Conservation (phyloP, 2,329 filamentous ascomycete species). For the Hortaea sp. region DNA sequence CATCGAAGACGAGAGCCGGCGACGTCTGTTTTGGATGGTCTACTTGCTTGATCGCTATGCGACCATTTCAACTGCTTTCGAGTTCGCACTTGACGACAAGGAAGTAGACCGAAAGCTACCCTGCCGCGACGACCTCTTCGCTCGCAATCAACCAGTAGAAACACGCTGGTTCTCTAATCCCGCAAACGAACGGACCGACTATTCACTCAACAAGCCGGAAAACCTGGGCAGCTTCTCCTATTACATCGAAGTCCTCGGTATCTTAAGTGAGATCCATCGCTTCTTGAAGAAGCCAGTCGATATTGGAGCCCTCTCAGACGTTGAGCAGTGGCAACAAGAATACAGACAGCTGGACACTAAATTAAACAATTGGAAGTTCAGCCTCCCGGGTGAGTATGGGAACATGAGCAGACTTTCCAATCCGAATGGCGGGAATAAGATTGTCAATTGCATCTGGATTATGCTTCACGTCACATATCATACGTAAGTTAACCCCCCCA, state of each 20-base stretch:
- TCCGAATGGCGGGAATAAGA: constrained; percentile 48
- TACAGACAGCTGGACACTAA: constrained; percentile 78
- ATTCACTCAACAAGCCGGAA: constrained; percentile 57
- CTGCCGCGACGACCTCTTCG: constrained; percentile 78
- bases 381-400: constrained; percentile 70
- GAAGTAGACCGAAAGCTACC: constrained; percentile 82
- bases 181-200: constrained; percentile 41
- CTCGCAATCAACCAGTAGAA: constrained; percentile 72
- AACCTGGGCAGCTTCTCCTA: constrained; percentile 82
- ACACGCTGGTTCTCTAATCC: constrained; percentile 64
- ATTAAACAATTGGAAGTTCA: constrained; percentile 73
- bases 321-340: constrained; percentile 79
- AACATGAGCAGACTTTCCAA: constrained; percentile 74
- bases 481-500: constrained; percentile 47
- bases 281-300: constrained; percentile 85
- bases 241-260: constrained; percentile 81
- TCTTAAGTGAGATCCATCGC: constrained; percentile 76
- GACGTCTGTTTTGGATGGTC: constrained; percentile 87
- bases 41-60: constrained; percentile 85
- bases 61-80: constrained; percentile 82
- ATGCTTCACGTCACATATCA: constrained; percentile 89
- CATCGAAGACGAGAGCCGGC: constrained; percentile 78
- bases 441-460: constrained; percentile 71
- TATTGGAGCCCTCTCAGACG: constrained; percentile 72
- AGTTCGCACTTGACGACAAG: constrained; percentile 79